Evolutionary conservation across 345 rosid genomes (phyloP), one percentile per base, ranked within the genome.

Genomic region (Hibiscus syriacus): DNA sequence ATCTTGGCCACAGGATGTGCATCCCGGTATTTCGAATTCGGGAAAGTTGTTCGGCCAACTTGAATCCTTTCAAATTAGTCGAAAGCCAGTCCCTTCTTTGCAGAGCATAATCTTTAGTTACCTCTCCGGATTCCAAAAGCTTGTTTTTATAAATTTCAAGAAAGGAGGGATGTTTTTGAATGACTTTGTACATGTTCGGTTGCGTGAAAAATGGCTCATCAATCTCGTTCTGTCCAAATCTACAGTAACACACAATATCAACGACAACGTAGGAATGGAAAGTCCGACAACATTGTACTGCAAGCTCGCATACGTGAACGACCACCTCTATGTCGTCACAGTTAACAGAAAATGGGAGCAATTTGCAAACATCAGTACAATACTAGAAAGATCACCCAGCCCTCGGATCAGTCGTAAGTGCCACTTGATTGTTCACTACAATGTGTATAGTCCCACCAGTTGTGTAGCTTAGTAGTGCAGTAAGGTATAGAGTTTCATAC

Each of bases 31-130:
- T 89, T 66, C 90, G 72, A 43, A 85, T 59, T 48, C 89, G n/a
- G 80, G 96, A 89, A 61, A 87, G 79, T 72, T 89, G 89, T 70
- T 83, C 89, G 5, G 96, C 92, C 58, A 92, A 85, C 80, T 85
- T 85, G 72, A 85, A 89, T 17, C 96, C 90, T 69, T 84, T 19
- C 96, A 92, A 89, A 67, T 85, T 83, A 70, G 90, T 82, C 12
- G 92, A 81, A 69, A 89, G 87, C 96, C 92, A 89, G 68, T 87
- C 96, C 72, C 92, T 82, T 72, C 79, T 82, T 54, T 82, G 77
- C 6, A 84, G 84, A 72, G 82, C 77, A 72, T 87, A 84, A 25
- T 85, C 87, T 80, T 87, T 87, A 2, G 81, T 77, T 70, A 85
- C 84, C 67, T 87, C 81, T 55, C 85, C n/a, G n/a, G n/a, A n/a